Evolutionary conservation across 1,284 basidiomycete species (phyloP).

Genomic region (Ustilago esculenta): DNA sequence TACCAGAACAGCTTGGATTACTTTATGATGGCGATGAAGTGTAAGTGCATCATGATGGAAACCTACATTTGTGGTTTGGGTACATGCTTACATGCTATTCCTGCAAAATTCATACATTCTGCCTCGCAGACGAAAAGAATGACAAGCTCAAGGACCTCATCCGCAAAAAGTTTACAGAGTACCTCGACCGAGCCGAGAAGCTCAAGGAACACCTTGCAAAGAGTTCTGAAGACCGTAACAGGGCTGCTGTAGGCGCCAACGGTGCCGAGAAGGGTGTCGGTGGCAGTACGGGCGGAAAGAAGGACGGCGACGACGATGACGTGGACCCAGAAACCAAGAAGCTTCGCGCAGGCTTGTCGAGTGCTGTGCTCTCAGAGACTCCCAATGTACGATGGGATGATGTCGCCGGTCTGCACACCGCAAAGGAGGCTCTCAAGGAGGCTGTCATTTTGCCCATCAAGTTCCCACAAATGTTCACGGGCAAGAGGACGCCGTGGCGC

Average conservation of each 20-base stretch:
- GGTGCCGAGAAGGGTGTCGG: constrained; percentile 73
- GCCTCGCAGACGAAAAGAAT: constrained; percentile 88
- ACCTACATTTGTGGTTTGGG: too few species aligned
- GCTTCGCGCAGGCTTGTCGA: constrained; percentile 84
- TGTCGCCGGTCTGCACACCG: constrained; percentile 91
- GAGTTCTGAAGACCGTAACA: constrained; percentile 76
- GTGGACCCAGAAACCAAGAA: constrained; percentile 94
- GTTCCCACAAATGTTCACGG: constrained; percentile 97
- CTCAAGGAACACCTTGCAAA: constrained; percentile 75
- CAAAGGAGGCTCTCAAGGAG: constrained; percentile 95
- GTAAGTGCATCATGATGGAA: constrained; percentile 68
- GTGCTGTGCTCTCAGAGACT: constrained; percentile 89
- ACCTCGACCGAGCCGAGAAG: constrained; percentile 89
- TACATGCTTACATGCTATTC: too few species aligned
- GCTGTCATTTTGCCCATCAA: constrained; percentile 99
- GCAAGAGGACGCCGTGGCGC: constrained; percentile 95
- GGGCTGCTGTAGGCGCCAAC: constrained; percentile 81
- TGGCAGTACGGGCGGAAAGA: constrained; percentile 74
- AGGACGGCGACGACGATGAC: constrained; percentile 78
- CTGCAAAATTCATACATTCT: background rate
- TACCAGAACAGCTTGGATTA: constrained; percentile 92
- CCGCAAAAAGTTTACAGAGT: constrained; percentile 88
- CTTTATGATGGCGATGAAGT: constrained; percentile 91
- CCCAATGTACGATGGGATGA: constrained; percentile 98
- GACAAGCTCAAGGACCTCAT: constrained; percentile 90